phyloP scores from a whole-genome alignment of 192 early-diverging fungal species.

The Oehlia diaphana region DNA sequence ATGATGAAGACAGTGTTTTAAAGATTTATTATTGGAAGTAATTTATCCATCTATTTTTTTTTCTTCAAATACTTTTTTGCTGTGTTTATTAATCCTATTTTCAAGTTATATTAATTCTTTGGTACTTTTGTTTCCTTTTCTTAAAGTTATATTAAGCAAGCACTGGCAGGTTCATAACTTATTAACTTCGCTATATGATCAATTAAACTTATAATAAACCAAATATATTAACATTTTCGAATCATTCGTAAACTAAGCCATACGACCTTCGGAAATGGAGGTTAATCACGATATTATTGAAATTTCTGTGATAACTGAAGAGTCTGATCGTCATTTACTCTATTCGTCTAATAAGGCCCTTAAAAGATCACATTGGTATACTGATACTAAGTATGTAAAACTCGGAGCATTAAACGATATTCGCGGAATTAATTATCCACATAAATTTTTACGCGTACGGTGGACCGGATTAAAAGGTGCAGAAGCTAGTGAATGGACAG shows the following conservation, averaged over 20 bases:
- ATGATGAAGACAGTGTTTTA: not conserved
- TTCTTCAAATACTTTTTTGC: too few species aligned
- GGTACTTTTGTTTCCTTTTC: not conserved
- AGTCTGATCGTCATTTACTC: not conserved
- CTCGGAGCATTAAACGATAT: not conserved
- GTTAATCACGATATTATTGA: conserved; percentile 12
- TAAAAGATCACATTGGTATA: not conserved
- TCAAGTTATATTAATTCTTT: not conserved
- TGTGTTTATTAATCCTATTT: not conserved
- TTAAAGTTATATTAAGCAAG: not conserved
- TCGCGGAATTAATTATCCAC: conserved; percentile 18
- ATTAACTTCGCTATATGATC: not conserved
- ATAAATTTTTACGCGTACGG: conserved; percentile 14
- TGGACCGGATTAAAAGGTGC: conserved; percentile 9
- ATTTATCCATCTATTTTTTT: not conserved
- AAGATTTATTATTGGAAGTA: conserved; percentile 25
- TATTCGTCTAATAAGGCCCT: not conserved
- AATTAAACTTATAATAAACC: not conserved
- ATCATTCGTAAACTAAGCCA: not conserved
- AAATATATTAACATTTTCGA: not conserved
- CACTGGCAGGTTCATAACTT: not conserved
- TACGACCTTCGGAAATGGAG: not conserved
- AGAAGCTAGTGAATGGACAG: not conserved
- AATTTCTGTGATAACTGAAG: conserved; percentile 6
- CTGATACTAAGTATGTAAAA: conserved; percentile 10